These are phyloP conservation scores for Fraxinus latifolia DNA, from an alignment of 305 asterid species.

Conservation along the genomic window DNA sequence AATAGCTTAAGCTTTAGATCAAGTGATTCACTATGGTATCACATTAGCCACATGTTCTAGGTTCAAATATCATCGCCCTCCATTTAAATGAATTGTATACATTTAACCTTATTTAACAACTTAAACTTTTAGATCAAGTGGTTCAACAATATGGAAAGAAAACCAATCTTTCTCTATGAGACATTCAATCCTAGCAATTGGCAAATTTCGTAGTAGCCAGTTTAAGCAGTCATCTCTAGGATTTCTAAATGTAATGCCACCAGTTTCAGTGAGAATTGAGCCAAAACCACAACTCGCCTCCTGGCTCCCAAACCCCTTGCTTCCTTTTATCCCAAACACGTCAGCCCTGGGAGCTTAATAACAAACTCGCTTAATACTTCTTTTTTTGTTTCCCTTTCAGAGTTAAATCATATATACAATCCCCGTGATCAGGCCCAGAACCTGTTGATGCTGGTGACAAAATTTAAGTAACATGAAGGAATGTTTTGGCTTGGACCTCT, in stretches of 20 bases:
- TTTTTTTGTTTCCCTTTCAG: not conserved
- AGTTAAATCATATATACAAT: not conserved
- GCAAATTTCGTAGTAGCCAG: not conserved
- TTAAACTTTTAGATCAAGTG: not conserved
- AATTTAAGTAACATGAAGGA: not conserved
- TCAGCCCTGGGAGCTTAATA: not conserved
- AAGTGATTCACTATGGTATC: not conserved
- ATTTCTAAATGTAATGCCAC: not conserved
- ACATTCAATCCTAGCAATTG: not conserved
- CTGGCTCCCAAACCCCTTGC: not conserved
- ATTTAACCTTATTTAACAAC: not conserved
- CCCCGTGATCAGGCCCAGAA: not conserved
- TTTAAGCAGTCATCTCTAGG: not conserved
- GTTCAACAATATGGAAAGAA: not conserved
- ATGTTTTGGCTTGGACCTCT: not conserved
- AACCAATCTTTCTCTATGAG: not conserved
- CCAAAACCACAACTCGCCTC: not conserved
- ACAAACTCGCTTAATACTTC: not conserved
- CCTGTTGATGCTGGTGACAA: not conserved
- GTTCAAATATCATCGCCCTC: not conserved
- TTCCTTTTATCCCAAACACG: not conserved
- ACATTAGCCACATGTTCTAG: not conserved
- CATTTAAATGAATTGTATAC: not conserved
- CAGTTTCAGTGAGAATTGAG: not conserved
- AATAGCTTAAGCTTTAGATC: not conserved